Base-by-base conservation (phyloP, 768 basidiomycete species). In the Trametes coccinea region DNA sequence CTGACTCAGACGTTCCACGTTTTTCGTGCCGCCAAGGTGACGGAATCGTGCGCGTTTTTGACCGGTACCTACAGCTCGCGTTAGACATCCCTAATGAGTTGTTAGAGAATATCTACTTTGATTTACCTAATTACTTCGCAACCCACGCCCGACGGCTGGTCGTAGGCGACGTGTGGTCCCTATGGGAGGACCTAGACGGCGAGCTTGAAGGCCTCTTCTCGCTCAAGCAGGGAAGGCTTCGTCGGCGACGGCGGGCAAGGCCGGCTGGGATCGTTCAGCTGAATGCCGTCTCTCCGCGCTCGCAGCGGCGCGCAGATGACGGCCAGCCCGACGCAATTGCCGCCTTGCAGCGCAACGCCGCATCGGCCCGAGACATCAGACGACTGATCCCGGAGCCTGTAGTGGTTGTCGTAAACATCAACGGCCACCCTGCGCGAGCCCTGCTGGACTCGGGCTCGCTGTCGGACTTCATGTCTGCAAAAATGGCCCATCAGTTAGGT, bases 401-500 rank as follows among this genome's bases (percentile, higher is more conserved):
- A 0, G 57, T 73, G 0, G 55, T 72, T 0, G 47, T 61, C 0
- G 66, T 69, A 0, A 22, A 61, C 0, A 61, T 75, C 0, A 70
- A 75, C n/a, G 69, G 72, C 0, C 53, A 65, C 0, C 59, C 67
- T 0, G 66, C 63, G 0, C 44, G 62, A 0, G 70, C 68, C 0
- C 41, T 74, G 4, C 14, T 75, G 0, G 71, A 76, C 22, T 60
- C 68, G 0, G 70, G 73, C 0, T 76, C 71, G 0, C 13, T 73
- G 5, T 64, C 72, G 0, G 75, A 76, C 44, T 74, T 76, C n/a
- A 68, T 77, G 33, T 76, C 72, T 0, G 56, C 70, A 0, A 73
- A 60, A 0, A 4, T 77, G 0, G 72, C 66, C 0, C 67, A 77
- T 27, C 74, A 75, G 49, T 41, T 77, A 0, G 46, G 64, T 0